Base-by-base conservation (phyloP, 2,329 filamentous ascomycete species). In the Exophiala sideris region DNA sequence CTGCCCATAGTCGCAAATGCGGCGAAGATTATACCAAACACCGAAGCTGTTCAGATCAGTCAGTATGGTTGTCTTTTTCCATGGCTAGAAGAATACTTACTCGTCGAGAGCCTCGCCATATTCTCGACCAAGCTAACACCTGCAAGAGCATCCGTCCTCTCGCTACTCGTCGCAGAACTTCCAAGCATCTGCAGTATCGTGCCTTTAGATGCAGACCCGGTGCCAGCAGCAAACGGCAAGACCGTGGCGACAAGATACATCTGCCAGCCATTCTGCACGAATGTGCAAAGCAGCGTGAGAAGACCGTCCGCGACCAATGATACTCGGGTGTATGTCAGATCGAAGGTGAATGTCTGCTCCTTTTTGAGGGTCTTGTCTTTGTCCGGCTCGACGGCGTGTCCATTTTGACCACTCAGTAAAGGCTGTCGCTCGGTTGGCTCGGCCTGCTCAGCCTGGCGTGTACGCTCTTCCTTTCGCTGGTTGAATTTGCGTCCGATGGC, bases 161-260 rank as follows among this genome's bases (percentile, higher is more conserved):
- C 79, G 32, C 32, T 21, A 44, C 58, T 60, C 11, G 38, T 58
- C 8, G 56, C 60, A 0, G 75, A 75, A 1, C 81, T 74, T 0
- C 83, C 73, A 41, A 84, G 84, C 84, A 89, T 86, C 52, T 86
- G 81, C 0, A 87, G 79, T 55, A 89, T 87, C n/a, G 86, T 83
- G 0, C 86, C 86, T 60, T 89, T 89, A 1, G 85, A 84, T 0
- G 86, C 84, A 0, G 85, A 79, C 0, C 84, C 86, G 0, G 85
- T 85, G 0, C 86, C 86, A 0, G 85, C 86, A 0, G 83, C 85
- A 29, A 89, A 81, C 0, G 86, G 86, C 0, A 89, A 74, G 1
- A 88, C 65, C 21, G 81, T 78, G 0, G 84, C 84, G 1, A 85
- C 80, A 0, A 87, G 68, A 62, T 87, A 89, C 44, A 89, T 82